Evolutionary conservation across 768 basidiomycete genomes (phyloP), one percentile per base, ranked within the genome.

Genomic region (Gautieria morchelliformis): DNA sequence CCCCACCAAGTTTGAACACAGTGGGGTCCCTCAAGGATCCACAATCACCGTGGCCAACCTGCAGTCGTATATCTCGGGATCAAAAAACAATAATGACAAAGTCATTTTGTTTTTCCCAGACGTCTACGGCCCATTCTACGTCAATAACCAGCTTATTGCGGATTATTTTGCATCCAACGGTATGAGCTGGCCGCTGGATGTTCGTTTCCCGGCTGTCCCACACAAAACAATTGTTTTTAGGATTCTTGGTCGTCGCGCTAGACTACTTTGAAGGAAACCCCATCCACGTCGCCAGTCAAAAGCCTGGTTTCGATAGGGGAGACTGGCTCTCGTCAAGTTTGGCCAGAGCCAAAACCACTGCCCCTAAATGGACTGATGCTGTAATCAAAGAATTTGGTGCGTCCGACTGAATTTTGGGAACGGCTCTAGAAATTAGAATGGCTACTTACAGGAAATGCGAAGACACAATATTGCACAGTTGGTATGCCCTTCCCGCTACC

Each of bases 241-340:
- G 83, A 1, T 85, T 77, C 63, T 67, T 72, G 46, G 82, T 85
- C 4, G 65, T 84, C 5, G 82, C 81, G 2, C 67, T 78, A 42
- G 84, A 85, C 59, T 85, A 83, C 66, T 84, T 86, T 67, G 74
- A 82, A 51, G 81, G 83, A 7, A 80, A 84, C 53, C 71, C 77
- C 11, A 62, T 84, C 1, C 62, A 75, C n/a, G 54, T 62, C 1
- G 73, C 78, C 59, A 64, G 68, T 20, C 66, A 69, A 2, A 70
- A 75, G 39, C 67, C 71, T 11, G 66, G 49, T 17, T 75, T 73
- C 47, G 69, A 76, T 56, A 69, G 71, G 33, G 40, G 58, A 1
- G 69, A 69, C 0, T 85, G 82, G 81, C 66, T 74, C 19, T 61
- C 57, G 1, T 72, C 70, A 47, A 62, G 63, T 11, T 65, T 66